Percentiles rank a stretch among this genome's conserved stretches.
Evolutionary conservation across 768 basidiomycete genomes (phyloP).

Genomic region (Cystofilobasidium capitatum): DNA sequence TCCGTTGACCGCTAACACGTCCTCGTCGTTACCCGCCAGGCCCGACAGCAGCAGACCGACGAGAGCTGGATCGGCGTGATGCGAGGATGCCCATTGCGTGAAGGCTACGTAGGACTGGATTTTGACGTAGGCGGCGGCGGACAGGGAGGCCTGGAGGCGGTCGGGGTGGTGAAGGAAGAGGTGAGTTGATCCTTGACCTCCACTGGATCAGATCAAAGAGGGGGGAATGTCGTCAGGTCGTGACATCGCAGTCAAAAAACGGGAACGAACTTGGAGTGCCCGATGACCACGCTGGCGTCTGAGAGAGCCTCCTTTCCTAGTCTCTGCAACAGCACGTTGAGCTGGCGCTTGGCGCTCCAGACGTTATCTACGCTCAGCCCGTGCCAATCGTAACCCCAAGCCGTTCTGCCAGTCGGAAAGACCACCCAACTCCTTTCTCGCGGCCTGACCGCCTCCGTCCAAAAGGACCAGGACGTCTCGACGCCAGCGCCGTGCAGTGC

Average conservation of each 20-base stretch:
- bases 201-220: slow-evolving; percentile 82
- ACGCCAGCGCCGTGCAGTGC: slow-evolving; percentile 67
- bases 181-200: slow-evolving; percentile 83
- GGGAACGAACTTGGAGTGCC: slow-evolving; percentile 59
- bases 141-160: slow-evolving; percentile 38
- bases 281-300: slow-evolving; percentile 52
- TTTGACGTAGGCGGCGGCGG: slow-evolving; percentile 63
- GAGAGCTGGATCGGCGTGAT: slow-evolving; percentile 66
- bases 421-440: slow-evolving; percentile 58
- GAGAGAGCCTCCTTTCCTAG: slow-evolving; percentile 36
- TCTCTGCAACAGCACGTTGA: slow-evolving; percentile 45
- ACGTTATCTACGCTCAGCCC: slow-evolving; percentile 67
- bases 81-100: slow-evolving; percentile 59
- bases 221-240: slow-evolving; percentile 39
- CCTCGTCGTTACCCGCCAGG: slow-evolving; percentile 75
- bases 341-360: slow-evolving; percentile 54
- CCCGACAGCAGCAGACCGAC: slow-evolving; percentile 63
- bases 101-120: slow-evolving; percentile 76
- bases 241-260: slow-evolving; percentile 25
- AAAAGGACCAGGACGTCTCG: slow-evolving; percentile 52
- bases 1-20: slow-evolving; percentile 71
- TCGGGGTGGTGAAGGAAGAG: slow-evolving; percentile 68
- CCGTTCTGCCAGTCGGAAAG: slow-evolving; percentile 69
- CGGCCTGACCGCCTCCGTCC: slow-evolving; percentile 54
- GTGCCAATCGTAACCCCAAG: slow-evolving; percentile 93